Base-by-base conservation (phyloP, 2,329 filamentous ascomycete species). In the Monosporascus sp. region DNA sequence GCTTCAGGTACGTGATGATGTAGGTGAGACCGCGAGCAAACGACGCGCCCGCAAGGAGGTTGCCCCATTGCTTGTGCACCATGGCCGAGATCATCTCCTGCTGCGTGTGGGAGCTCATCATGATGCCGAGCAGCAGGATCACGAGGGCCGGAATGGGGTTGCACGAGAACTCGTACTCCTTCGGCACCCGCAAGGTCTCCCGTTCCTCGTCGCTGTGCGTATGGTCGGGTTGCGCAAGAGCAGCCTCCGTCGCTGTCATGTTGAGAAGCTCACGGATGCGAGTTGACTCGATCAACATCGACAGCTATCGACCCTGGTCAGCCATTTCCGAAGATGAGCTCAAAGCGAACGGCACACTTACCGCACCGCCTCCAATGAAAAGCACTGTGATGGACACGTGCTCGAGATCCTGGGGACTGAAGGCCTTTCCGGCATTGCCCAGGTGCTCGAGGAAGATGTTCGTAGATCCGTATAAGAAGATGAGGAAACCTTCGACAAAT, bases 41-140 rank as follows among this genome's bases (percentile, higher is more conserved):
- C 0, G 91, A 87, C 51, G 91, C 92, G 26, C 87, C 91, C 47
- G 89, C 80, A 51, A 97, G 80, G 60, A 97, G 79, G 64, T 85
- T 85, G 26, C 93, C 93, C 93, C 93, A 97, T 71, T 97, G 92
- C 66, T 87, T 87, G 73, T 97, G 93, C 48, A 97, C 82, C 89
- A 94, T 96, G 60, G 85, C 89, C 9, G 91, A 93, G 47, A 91
- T 80, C 86, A 91, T 90, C 55, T 85, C 89, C 28, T 77, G 70
- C 68, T 96, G 92, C 55, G 93, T 89, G 70, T 97, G 93, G 26
- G 89, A 91, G 65, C 88, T 88, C 93, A 97, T 97, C 89, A 96
- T 94, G 68, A 92, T 82, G 37, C 94, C 94, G 1, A 97, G 78
- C 1, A 97, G 77, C 54, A 97, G 77, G 60, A 97, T 93, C 48